Evolutionary conservation across 2,329 filamentous ascomycete species (phyloP), one percentile per base, ranked within the genome.

Genomic region (Podosphaera xanthii): DNA sequence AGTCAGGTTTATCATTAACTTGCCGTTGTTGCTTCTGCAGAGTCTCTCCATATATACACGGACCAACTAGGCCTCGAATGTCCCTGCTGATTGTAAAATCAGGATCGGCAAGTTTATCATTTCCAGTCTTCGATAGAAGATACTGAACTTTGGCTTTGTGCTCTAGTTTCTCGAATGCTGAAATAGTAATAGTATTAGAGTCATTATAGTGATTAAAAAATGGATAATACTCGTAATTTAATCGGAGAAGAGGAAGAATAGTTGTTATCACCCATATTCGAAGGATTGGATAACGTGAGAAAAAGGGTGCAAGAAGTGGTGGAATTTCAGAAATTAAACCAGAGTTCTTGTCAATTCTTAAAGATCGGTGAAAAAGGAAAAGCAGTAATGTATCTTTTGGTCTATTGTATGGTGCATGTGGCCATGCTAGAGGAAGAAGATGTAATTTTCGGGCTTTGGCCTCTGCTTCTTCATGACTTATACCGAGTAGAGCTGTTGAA

Each of bases 271-370:
- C 77, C 84, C 86, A 87, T 0, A 75, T 78, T 57, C 80, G 77
- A 44, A 90, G 72, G 60, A 75, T 78, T 7, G 79, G 74, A 44
- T 78, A 77, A 60, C 78, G 75, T 56, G 78, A 72, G 14, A 88
- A 72, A 67, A 89, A 90, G 0, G 86, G 85, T 31, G 75, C 72
- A 22, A 89, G 72, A 36, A 91, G 73, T n/a, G 76, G 74, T 0
- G 83, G 81, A 0, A 89, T 69, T 63, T 85, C 77, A n/a, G 76
- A 74, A 30, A 90, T 73, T 61, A 88, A 71, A n/a, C 86, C 86
- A 0, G 84, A 83, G 68, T 86, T 79, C 58, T 79, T 72, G 66
- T 90, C 85, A 62, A 91, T 81, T 44, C 77, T 77, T 65, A 84
- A 77, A 4, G 84, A 77, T 60, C 86, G 78, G 62, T 81, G 78